phyloP scores from a whole-genome alignment of 768 basidiomycete species.

The Thelephora ganbajun region DNA sequence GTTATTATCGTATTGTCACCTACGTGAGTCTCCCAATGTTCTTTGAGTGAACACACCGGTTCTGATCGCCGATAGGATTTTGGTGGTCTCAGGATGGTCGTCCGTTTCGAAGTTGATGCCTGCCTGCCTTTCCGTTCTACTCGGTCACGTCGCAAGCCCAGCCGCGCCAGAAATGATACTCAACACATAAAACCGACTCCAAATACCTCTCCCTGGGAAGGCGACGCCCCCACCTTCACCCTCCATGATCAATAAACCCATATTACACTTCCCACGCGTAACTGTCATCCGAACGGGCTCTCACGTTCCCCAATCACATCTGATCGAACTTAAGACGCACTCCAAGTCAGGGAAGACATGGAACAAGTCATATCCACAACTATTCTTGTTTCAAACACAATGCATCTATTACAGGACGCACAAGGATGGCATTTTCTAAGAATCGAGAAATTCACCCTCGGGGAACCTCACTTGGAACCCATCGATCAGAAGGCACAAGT shows the following conservation, averaged over 20 bases:
- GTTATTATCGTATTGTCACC: no score
- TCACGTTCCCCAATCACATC: conserved; percentile 21
- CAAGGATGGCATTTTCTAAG: conserved; percentile 34
- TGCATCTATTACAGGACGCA: conserved; percentile 49
- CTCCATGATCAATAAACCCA: conserved; percentile 9
- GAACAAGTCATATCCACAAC: conserved; percentile 48
- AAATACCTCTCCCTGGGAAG: not conserved
- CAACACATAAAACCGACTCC: not conserved
- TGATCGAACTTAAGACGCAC: conserved; percentile 17
- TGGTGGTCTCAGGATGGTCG: conserved; percentile 11
- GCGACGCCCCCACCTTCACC: no score
- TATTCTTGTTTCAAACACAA: conserved; percentile 55
- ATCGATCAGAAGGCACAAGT: conserved; percentile 15
- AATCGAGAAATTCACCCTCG: conserved; percentile 29
- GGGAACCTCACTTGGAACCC: conserved; percentile 8
- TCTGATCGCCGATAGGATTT: conserved; percentile 7
- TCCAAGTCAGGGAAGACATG: conserved; percentile 25
- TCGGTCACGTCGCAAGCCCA: not conserved
- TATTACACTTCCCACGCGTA: conserved; percentile 6
- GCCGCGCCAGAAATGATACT: not conserved
- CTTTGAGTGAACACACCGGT: no score
- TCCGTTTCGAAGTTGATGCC: conserved; percentile 16
- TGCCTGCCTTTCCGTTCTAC: conserved; percentile 5
- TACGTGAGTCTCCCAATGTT: no score
- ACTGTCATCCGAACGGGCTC: conserved; percentile 13